Percentiles rank a stretch among this genome's conserved stretches.
phyloP scores from a whole-genome alignment of 2,329 filamentous ascomycete species.

The Trichoderma gracile region DNA sequence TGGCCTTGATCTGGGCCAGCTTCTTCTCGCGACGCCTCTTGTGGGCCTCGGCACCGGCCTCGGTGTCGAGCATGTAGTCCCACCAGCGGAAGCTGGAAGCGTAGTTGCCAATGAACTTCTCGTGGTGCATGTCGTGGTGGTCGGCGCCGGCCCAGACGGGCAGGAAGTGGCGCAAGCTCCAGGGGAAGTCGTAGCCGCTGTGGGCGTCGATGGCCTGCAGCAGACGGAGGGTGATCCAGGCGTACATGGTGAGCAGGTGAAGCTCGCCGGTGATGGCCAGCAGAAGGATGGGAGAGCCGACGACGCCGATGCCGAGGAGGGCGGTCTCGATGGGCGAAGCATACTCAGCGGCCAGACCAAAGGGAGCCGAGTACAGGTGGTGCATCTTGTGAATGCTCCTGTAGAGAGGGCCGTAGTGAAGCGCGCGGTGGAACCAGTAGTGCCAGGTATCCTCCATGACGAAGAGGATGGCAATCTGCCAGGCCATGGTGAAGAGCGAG shows the following conservation, averaged over 20 bases:
- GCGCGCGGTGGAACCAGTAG: slow-evolving; percentile 90
- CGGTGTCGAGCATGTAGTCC: slow-evolving; percentile 92
- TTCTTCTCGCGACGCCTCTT: slow-evolving; percentile 81
- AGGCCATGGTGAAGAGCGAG: slow-evolving; percentile 77
- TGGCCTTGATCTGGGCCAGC: slow-evolving; percentile 61
- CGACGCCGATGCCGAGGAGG: slow-evolving; percentile 84
- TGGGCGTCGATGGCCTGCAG: slow-evolving; percentile 98
- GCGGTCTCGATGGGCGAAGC: slow-evolving; percentile 97
- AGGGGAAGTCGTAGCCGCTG: slow-evolving; percentile 97
- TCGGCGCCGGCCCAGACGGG: slow-evolving; percentile 98
- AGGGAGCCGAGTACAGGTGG: slow-evolving; percentile 97
- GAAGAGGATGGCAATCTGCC: slow-evolving; percentile 93
- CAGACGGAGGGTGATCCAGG: slow-evolving; percentile 89
- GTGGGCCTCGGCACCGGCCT: slow-evolving; percentile 83
- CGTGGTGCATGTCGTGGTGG: slow-evolving; percentile 96
- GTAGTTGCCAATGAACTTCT: slow-evolving; percentile 98
- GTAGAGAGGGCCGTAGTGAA: slow-evolving; percentile 96
- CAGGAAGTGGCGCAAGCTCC: slow-evolving; percentile 91
- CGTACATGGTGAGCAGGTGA: slow-evolving; percentile 96
- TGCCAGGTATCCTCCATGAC: slow-evolving; percentile 97
- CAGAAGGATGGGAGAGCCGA: slow-evolving; percentile 81
- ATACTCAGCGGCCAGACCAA: slow-evolving; percentile 95
- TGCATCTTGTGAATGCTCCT: slow-evolving; percentile 98
- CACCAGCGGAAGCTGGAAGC: slow-evolving; percentile 98
- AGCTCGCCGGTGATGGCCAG: slow-evolving; percentile 80